Conservation (phyloP, 2,329 filamentous ascomycete species). For the Pseudonectria buxi region DNA sequence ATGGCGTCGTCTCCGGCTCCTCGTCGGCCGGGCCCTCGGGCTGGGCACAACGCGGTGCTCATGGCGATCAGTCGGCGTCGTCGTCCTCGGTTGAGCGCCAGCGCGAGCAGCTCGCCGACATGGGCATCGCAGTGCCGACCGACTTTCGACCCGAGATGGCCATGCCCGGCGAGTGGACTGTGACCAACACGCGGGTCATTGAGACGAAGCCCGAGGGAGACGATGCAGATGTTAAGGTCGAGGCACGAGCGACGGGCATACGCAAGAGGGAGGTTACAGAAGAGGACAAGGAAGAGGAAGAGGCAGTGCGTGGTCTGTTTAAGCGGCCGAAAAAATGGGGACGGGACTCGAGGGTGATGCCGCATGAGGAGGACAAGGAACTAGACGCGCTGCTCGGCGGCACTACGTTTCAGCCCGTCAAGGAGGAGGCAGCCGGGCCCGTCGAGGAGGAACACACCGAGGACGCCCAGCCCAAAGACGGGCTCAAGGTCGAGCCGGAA, state of each 20-base stretch:
- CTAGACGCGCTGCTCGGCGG: conserved; percentile 54
- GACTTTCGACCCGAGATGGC: conserved; percentile 75
- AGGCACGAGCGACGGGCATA: conserved; percentile 48
- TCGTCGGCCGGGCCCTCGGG: conserved; percentile 21
- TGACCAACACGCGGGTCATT: conserved; percentile 56
- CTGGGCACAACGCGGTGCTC: background rate
- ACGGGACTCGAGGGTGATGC: conserved; percentile 43
- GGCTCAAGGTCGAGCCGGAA: conserved; percentile 25
- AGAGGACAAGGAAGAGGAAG: conserved; percentile 54
- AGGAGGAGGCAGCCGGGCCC: conserved; percentile 17
- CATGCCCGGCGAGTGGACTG: conserved; percentile 82
- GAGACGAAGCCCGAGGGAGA: conserved; percentile 36
- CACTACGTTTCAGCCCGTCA: conserved; percentile 18
- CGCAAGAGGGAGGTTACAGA: conserved; percentile 57
- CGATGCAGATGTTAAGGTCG: conserved; percentile 33
- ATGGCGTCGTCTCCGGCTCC: conserved; percentile 59
- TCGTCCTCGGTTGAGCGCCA: conserved; percentile 70
- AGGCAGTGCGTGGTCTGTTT: conserved; percentile 51
- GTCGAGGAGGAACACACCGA: conserved; percentile 19
- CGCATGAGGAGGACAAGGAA: conserved; percentile 44
- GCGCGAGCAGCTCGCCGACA: conserved; percentile 76
- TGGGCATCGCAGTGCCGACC: conserved; percentile 80
- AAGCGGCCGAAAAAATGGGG: conserved; percentile 54
- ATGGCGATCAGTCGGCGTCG: conserved; percentile 8
- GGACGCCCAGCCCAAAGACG: conserved; percentile 9